A percentile compares a stretch with the other conserved stretches of the same genome.
phyloP scores from a whole-genome alignment of 148 eudicot species.

The Silene latifolia region DNA sequence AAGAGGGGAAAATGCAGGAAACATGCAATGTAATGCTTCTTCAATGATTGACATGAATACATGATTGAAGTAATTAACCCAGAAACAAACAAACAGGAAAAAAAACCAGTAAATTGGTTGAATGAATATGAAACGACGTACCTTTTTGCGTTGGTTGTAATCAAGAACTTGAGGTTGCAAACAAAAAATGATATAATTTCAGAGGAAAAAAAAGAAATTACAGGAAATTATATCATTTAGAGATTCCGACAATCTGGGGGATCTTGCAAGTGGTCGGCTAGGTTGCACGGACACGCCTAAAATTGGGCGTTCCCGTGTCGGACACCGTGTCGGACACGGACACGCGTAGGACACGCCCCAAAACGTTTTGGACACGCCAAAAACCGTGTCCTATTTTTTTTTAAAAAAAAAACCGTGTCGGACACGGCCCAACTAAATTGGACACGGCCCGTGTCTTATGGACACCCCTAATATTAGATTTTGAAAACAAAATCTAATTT shows the following conservation, averaged over 20 bases:
- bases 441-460: no score
- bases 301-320: no score
- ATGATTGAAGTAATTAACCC: neutral
- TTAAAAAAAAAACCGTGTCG: no score
- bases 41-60: neutral
- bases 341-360: no score
- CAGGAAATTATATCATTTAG: no score
- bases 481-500: no score
- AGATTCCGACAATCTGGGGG: conserved; percentile 20
- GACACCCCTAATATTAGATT: no score
- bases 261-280: conserved; percentile 24
- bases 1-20: neutral
- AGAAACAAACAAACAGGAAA: neutral
- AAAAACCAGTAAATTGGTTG: neutral
- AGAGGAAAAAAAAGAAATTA: conserved; percentile 5
- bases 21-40: neutral
- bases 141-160: neutral
- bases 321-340: no score
- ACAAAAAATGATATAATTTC: neutral
- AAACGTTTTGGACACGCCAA: no score
- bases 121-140: neutral
- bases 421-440: no score
- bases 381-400: no score
- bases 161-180: neutral
- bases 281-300: no score